Evolutionary conservation across 257 asterid genomes (phyloP).

Genomic region (Lycium barbarum): DNA sequence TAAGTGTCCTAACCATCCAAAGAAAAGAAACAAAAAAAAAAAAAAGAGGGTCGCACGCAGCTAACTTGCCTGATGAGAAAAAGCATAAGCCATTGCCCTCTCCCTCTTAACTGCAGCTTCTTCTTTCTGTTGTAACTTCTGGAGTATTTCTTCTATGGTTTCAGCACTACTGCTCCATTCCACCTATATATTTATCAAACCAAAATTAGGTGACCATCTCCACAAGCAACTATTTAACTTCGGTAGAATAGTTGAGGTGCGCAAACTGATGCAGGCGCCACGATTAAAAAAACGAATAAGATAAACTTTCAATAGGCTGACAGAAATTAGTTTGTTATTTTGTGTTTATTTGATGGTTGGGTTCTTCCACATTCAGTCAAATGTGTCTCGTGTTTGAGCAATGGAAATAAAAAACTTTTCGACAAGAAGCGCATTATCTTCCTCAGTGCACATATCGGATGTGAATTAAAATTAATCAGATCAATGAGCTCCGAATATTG

Average conservation of each 20-base stretch:
- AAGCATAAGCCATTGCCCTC: constrained; percentile 76
- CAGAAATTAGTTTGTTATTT: not conserved
- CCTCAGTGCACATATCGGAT: not conserved
- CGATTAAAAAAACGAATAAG: not conserved
- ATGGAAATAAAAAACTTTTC: not conserved
- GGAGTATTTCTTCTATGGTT: constrained; percentile 75
- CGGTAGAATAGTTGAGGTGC: not conserved
- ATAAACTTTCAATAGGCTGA: not conserved
- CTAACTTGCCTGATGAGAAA: constrained; percentile 73
- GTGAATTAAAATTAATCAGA: not conserved
- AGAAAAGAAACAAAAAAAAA: not conserved
- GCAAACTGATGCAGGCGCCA: no score
- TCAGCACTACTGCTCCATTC: constrained; percentile 85
- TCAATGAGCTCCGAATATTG: not conserved
- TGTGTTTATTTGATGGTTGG: not conserved
- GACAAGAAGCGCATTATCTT: not conserved
- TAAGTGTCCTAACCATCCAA: not conserved
- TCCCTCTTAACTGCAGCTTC: constrained; percentile 73
- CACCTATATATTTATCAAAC: constrained; percentile 44
- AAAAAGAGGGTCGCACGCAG: not conserved
- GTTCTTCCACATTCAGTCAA: not conserved
- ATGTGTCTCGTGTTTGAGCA: not conserved
- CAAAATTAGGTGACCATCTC: not conserved
- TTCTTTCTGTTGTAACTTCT: constrained; percentile 70
- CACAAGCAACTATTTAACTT: no score